Base-by-base conservation (phyloP, 352 stramenopile species). In the Globisporangium camurandrum region DNA sequence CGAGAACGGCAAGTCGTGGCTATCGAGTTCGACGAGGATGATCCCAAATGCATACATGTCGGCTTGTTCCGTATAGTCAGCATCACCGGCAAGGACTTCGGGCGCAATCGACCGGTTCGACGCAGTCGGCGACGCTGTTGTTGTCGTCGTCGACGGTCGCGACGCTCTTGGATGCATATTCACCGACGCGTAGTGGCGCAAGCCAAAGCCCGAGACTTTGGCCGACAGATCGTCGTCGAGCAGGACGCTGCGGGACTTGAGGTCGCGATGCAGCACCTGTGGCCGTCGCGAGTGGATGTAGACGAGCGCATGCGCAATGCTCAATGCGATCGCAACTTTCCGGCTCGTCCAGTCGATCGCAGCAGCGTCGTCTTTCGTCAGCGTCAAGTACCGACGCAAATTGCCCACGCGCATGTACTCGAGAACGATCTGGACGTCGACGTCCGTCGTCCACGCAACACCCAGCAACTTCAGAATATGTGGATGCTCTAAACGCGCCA, bases 401-500 rank as follows among this genome's bases (percentile, higher is more conserved):
- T 93, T 78, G 0, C 82, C 79, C 2, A 69, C 61, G 34, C 64
- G 71, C 72, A 91, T 84, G 51, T 79, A 89, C 50, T 93, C 82
- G 20, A 88, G 34, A 14, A 89, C 64, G 55, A 88, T 71, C 31
- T 81, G 69, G 2, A 89, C 37, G 42, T 93, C 66, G 16, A 59
- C 41, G 33, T 77, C 46, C 34, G 41, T 66, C 0, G 66, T 69
- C 78, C 79, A 93, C 20, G 76, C 75, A 3, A 88, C 75, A 7
- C 85, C 85, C n/a, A 91, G 58, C 37, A 95, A 86, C 19, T 74
- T 60, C 16, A 94, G 57, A 20, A 95, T 89, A 48, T 88, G 88
- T 7, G 78, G 73, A 37, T 95, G 83, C 11, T 68, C 63, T 16
- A 93, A 45, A 0, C 62, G 62, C 2, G 60, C 71, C 20, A 91